Conservation (phyloP, 2,329 filamentous ascomycete genomes). For the Peltaster fructicola region DNA sequence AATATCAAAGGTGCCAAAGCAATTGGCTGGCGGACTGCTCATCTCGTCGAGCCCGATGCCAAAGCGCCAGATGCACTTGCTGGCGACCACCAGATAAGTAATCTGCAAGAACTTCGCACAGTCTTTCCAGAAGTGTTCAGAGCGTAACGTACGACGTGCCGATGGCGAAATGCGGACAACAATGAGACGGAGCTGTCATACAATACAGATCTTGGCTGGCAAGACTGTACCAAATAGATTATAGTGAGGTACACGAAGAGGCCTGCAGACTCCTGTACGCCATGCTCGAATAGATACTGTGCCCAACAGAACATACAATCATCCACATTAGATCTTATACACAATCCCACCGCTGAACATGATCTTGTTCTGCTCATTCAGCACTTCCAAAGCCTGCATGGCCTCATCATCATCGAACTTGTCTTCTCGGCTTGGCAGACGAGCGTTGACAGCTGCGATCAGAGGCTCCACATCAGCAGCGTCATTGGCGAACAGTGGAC, state of each 20-base stretch:
- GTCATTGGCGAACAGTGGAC: constrained; percentile 73
- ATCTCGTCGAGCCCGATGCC: constrained; percentile 65
- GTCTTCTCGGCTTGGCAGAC: constrained; percentile 39
- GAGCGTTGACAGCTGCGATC: constrained; percentile 60
- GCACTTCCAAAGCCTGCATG: constrained; percentile 54
- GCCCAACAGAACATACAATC: not conserved
- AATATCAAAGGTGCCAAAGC: constrained; percentile 65
- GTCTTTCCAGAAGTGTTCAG: constrained; percentile 77
- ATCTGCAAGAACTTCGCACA: constrained; percentile 55
- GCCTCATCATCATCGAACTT: constrained; percentile 58
- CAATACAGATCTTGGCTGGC: no score
- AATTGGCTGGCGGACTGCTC: constrained; percentile 71
- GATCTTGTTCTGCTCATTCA: constrained; percentile 74
- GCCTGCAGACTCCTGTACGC: no score
- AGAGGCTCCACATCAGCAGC: constrained; percentile 58
- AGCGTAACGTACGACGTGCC: constrained; percentile 2
- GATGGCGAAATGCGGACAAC: no score
- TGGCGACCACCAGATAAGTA: constrained; percentile 51
- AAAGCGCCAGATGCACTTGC: constrained; percentile 44
- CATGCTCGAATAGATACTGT: no score
- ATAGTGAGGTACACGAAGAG: no score
- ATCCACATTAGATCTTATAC: constrained; percentile 29
- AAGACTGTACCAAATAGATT: no score
- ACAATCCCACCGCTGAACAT: constrained; percentile 45
- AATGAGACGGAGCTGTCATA: no score